Base-by-base conservation (phyloP, 495 filamentous ascomycete species). In the Parathielavia hyrcaniae region DNA sequence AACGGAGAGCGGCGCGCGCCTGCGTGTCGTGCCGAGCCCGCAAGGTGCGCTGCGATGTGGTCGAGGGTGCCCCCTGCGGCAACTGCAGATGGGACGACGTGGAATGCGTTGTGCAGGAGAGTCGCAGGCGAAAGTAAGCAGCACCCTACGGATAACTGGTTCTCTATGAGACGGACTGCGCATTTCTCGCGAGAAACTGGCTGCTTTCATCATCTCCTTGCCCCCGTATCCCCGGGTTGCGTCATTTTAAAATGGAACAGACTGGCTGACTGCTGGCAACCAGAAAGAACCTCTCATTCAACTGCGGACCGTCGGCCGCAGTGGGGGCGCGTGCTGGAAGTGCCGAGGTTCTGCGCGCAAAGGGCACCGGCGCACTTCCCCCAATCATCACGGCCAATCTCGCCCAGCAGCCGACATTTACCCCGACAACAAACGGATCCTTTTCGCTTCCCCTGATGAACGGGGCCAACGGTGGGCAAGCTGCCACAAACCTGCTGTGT, bases 1-100 rank as follows among this genome's bases (percentile, higher is more conserved):
- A 96, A 71, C 76, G 91, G 53, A 80, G 91, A 61, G 91, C 91
- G 4, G 87, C 90, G 8, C 87, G 91, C 54, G 91, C 91, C 22
- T 96, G 91, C 67, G 86, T 88, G 62, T 88, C 86, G 62, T 96
- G 91, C 67, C 80, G 91, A 53, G 81, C 87, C 23, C 83, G 91
- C 63, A 96, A 96, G 71, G 91, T 96, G n/a, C 80, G 91, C 48
- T 96, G 91, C 74, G 89, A 96, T 75, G 91, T 95, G 58, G 88
- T 91, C 45, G 89, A 95, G 63, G 87, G 87, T 36, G 83, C 86
- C 30, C 91, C 91, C 6, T 96, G 91, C 69, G 89, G 86, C 19
- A 96, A 95, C 73, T 96, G 91, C 74, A 80, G 88, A 30, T 77
- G 90, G 71, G 91, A 96, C 69, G 84, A 89, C 62, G 89, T 95